phyloP scores from a whole-genome alignment of 306 rosid species.

The Rosa multiflora region DNA sequence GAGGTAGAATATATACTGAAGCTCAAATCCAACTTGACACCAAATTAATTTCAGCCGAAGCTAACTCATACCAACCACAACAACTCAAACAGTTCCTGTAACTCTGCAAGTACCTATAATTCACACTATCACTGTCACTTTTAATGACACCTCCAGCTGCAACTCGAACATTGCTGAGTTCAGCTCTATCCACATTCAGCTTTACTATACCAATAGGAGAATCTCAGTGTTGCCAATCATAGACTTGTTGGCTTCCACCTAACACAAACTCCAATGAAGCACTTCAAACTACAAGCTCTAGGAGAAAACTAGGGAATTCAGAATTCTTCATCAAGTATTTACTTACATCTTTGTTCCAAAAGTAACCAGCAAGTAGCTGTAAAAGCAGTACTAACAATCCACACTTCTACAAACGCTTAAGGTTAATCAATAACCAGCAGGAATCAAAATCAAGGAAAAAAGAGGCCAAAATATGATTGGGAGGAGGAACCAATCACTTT shows the following conservation, averaged over 20 bases:
- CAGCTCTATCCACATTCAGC: not conserved
- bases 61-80: not conserved
- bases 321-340: not conserved
- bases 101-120: not conserved
- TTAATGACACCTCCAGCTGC: not conserved
- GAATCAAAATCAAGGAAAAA: not conserved
- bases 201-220: not conserved
- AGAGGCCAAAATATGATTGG: not conserved
- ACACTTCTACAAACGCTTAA: not conserved
- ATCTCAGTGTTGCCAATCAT: not conserved
- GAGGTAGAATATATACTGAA: not conserved
- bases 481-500: not conserved
- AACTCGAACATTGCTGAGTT: not conserved
- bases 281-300: not conserved
- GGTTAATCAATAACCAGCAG: not conserved
- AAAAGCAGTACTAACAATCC: not conserved
- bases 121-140: not conserved
- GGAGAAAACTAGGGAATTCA: not conserved
- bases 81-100: not conserved
- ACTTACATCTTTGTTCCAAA: not conserved
- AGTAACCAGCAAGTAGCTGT: not conserved
- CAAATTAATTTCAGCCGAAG: not conserved
- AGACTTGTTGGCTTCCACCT: not conserved
- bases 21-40: not conserved
- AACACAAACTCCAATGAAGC: not conserved